A percentile compares a stretch with the other conserved stretches of the same genome.
These are phyloP conservation scores for Bassia scoparia DNA, from an alignment of 148 eudicot species.

Conservation along the genomic window DNA sequence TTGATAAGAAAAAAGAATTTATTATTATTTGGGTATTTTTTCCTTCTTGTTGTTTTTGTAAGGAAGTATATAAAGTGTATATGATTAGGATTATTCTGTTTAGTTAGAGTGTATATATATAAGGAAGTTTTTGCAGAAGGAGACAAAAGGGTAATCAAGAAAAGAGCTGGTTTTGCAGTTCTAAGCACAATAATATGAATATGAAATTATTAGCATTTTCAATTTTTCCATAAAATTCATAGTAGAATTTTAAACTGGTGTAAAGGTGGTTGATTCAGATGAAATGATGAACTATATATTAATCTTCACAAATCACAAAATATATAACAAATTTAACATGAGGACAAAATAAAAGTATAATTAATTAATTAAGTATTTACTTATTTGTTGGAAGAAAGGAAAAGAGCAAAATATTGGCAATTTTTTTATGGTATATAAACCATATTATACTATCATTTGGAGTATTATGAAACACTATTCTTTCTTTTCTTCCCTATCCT, in stretches of 20 bases:
- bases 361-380: too few relatives aligned
- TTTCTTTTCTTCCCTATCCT: too few relatives aligned
- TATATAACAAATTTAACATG: neutral
- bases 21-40: neutral
- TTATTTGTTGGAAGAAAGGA: neutral
- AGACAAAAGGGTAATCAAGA: slow-evolving; percentile 27
- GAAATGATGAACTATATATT: slow-evolving; percentile 9
- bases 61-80: slow-evolving; percentile 1
- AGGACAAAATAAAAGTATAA: slow-evolving; percentile 13
- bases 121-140: slow-evolving; percentile 7
- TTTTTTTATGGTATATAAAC: too few relatives aligned
- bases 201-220: neutral
- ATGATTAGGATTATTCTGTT: slow-evolving; percentile 15
- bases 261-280: slow-evolving; percentile 16
- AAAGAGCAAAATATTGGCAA: slow-evolving; percentile 11
- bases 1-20: neutral
- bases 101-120: slow-evolving; percentile 16
- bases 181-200: slow-evolving; percentile 8
- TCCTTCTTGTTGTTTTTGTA: neutral
- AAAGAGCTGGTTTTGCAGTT: slow-evolving; percentile 21
- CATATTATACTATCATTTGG: too few relatives aligned
- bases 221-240: neutral
- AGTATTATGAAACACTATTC: too few relatives aligned
- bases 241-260: slow-evolving; percentile 13
- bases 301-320: neutral